These are phyloP conservation scores for Plasmodium yoelii DNA, from an alignment of 169 alveolate genomes.

Conservation along the genomic window DNA sequence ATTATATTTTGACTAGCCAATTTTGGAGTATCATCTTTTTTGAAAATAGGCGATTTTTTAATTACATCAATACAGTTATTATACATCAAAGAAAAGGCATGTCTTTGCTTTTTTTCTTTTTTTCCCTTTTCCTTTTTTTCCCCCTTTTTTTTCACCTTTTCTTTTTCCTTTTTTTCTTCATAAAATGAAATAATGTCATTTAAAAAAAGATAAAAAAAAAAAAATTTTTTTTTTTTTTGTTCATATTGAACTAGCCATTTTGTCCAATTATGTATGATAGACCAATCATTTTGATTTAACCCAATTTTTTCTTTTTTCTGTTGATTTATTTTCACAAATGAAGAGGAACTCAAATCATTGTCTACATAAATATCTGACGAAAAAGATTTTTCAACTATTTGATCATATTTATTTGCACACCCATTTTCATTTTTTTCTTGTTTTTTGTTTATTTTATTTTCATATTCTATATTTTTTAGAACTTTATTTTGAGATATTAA, in stretches of 20 bases:
- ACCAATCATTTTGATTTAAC: slow-evolving; percentile 65
- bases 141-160: too few relatives aligned
- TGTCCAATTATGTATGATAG: slow-evolving; percentile 38
- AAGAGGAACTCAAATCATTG: not conserved
- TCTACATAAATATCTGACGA: not conserved
- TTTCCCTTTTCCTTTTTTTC: not conserved
- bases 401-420: not conserved
- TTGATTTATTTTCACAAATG: not conserved
- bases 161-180: slow-evolving; percentile 30
- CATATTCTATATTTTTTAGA: not conserved
- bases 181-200: slow-evolving; percentile 33
- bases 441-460: not conserved
- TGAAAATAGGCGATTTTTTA: too few relatives aligned
- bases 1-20: too few relatives aligned
- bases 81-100: too few relatives aligned
- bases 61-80: too few relatives aligned
- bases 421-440: not conserved
- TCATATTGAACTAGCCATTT: slow-evolving; percentile 25
- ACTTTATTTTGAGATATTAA: slow-evolving; percentile 25
- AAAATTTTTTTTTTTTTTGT: slow-evolving; percentile 14
- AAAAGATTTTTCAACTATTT: not conserved
- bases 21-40: too few relatives aligned
- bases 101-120: not conserved
- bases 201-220: slow-evolving; percentile 39
- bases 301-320: not conserved